Conservation (phyloP, 1,284 basidiomycete genomes). For the Singerocomus rubriflavus region DNA sequence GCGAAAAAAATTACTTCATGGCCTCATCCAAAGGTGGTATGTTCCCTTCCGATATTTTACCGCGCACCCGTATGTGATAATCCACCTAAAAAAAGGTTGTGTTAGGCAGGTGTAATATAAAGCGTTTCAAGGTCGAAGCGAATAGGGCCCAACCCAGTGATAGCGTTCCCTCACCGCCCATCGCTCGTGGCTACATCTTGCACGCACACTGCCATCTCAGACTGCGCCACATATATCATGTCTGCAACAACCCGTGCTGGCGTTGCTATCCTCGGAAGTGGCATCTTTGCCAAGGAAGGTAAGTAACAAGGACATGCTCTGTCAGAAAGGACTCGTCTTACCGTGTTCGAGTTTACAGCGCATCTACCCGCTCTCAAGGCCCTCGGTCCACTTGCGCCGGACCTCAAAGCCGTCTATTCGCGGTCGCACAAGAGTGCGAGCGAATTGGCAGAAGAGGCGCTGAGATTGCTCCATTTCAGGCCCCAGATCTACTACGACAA, state of each 20-base stretch:
- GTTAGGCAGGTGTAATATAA: background rate
- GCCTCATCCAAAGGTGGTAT: background rate
- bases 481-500: slow-evolving; percentile 60
- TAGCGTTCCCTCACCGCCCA: background rate
- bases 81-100: no score
- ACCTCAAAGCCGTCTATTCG: slow-evolving; percentile 75
- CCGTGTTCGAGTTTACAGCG: slow-evolving; percentile 40
- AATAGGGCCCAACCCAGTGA: background rate
- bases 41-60: slow-evolving; percentile 3
- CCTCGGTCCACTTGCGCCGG: slow-evolving; percentile 42
- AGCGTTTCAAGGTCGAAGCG: no score
- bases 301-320: slow-evolving; percentile 1
- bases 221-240: slow-evolving; percentile 12
- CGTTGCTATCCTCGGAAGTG: slow-evolving; percentile 69
- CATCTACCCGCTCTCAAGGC: slow-evolving; percentile 69
- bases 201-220: no score
- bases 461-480: slow-evolving; percentile 36
- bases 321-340: slow-evolving; percentile 35
- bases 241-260: slow-evolving; percentile 33
- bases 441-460: slow-evolving; percentile 47
- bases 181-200: no score
- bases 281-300: slow-evolving; percentile 74
- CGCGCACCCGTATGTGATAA: background rate
- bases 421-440: slow-evolving; percentile 62
- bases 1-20: no score